These are phyloP conservation scores for Ceratocystis eucalypticola DNA, from an alignment of 2,329 filamentous ascomycete genomes.

Conservation along the genomic window DNA sequence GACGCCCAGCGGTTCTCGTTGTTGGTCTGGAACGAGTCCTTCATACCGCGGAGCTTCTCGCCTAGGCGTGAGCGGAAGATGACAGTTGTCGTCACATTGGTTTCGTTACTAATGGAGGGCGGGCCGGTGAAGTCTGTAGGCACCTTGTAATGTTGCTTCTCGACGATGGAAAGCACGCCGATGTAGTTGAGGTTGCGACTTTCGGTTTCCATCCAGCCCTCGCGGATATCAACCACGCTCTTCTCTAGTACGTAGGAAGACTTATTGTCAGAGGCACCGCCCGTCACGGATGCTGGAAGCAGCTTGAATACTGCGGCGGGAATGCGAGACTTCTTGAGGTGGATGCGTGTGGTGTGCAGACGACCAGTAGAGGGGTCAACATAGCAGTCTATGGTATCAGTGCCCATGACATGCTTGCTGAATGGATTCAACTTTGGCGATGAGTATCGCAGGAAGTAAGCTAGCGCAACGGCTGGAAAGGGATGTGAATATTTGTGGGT, in stretches of 20 bases:
- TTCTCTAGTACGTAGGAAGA: slow-evolving; percentile 71
- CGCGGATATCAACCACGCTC: slow-evolving; percentile 62
- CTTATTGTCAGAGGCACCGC: slow-evolving; percentile 50
- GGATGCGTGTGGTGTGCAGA: slow-evolving; percentile 64
- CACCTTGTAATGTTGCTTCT: slow-evolving; percentile 51
- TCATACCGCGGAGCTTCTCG: slow-evolving; percentile 47
- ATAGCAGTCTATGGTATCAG: slow-evolving; percentile 63
- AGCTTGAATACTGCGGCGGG: slow-evolving; percentile 63
- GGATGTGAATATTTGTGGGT: slow-evolving; percentile 66
- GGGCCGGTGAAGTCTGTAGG: slow-evolving; percentile 24
- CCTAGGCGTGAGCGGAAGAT: slow-evolving; percentile 60
- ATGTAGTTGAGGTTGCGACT: slow-evolving; percentile 72
- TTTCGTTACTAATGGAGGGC: slow-evolving; percentile 27
- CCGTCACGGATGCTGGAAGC: slow-evolving; percentile 55
- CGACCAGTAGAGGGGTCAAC: slow-evolving; percentile 62
- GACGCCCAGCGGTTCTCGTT: slow-evolving; percentile 38
- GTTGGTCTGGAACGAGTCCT: slow-evolving; percentile 32
- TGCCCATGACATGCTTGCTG: slow-evolving; percentile 67
- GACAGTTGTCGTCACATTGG: slow-evolving; percentile 60
- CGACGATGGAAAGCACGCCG: slow-evolving; percentile 63
- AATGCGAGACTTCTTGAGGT: slow-evolving; percentile 68
- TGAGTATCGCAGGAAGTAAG: slow-evolving; percentile 80
- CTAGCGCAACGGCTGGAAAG: slow-evolving; percentile 73
- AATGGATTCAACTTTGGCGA: slow-evolving; percentile 60
- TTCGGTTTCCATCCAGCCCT: slow-evolving; percentile 74